A percentile compares a stretch with the other conserved stretches of the same genome.
phyloP scores from a whole-genome alignment of 140 eudicot species.

The Eryngium alpinum region DNA sequence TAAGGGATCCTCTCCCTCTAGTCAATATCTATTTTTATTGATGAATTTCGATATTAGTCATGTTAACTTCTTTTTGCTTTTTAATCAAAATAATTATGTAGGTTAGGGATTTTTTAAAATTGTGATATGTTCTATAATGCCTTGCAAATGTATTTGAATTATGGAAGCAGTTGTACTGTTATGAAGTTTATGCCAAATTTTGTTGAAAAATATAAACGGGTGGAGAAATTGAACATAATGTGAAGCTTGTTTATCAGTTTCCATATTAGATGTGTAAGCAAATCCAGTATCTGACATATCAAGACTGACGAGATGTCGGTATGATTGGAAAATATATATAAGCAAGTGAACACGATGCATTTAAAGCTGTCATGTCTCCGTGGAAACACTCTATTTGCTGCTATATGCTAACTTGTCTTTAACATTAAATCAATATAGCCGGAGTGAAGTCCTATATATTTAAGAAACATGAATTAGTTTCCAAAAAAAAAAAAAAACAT shows the following conservation, averaged over 20 bases:
- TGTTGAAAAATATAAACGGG: too few relatives aligned
- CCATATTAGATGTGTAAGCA: background rate
- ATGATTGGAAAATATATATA: background rate
- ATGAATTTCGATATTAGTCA: background rate
- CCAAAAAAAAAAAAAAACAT: too few relatives aligned
- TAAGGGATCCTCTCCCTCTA: background rate
- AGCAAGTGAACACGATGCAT: background rate
- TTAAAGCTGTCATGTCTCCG: background rate
- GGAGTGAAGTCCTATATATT: background rate
- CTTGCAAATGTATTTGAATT: background rate
- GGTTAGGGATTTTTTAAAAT: background rate
- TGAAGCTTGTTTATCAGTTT: background rate
- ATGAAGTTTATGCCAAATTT: background rate
- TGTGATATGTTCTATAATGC: too few relatives aligned
- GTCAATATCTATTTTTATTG: background rate
- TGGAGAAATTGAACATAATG: background rate
- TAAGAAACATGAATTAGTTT: background rate
- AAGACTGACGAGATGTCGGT: background rate
- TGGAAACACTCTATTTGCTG: background rate
- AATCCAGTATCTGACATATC: background rate
- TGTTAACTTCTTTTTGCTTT: conserved; percentile 1
- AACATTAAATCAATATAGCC: background rate
- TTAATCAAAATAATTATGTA: background rate
- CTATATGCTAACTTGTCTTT: background rate
- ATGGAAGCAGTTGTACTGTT: background rate